Evolutionary conservation across 257 asterid genomes (phyloP), one percentile per base, ranked within the genome.

Genomic region (Solanum chmielewskii): DNA sequence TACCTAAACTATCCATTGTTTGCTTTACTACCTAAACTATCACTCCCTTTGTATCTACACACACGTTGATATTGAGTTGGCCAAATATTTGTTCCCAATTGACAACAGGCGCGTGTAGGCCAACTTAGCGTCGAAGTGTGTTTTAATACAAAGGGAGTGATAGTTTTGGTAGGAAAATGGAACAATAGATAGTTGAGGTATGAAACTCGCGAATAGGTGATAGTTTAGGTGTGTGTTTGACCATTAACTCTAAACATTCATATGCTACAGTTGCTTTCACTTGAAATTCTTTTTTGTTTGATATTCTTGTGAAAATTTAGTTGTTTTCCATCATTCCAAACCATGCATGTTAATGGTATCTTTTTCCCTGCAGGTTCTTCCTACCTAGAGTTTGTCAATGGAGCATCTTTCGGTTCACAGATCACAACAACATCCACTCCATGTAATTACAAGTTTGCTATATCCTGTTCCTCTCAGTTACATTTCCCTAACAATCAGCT

Each of bases 331-430:
- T 29, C 68, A 31, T 49, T 29, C 45, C 66, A 52, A 29, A 49
- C 69, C 31, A 49, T 47, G 69, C 29, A 81, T 81, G 69, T 49
- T 81, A 81, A 18, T 37, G 45, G 41, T 81, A 66, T 81, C 69
- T 49, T 81, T 18, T 20, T 47, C 74, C 59, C 70, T 86, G 74
- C 91, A 95, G 98, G 99, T 86, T 59, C 85, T 78, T 89, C 96
- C 13, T 93, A 89, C 89, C 92, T 97, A 68, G 94, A 89, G 85
- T 94, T 90, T 91, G 77, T 91, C 82, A 95, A 94, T 89, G 98
- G 98, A 75, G 92, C 98, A 45, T 94, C 98, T 70, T 97, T 97
- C 87, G 92, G 90, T 44, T 92, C 98, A 21, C 91, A 89, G 74
- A 69, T 97, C 89, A 85, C 91, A 84, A 92, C 96, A 37, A 71